phyloP scores from a whole-genome alignment of 1,284 basidiomycete species.

The Pulveroboletus sp. region DNA sequence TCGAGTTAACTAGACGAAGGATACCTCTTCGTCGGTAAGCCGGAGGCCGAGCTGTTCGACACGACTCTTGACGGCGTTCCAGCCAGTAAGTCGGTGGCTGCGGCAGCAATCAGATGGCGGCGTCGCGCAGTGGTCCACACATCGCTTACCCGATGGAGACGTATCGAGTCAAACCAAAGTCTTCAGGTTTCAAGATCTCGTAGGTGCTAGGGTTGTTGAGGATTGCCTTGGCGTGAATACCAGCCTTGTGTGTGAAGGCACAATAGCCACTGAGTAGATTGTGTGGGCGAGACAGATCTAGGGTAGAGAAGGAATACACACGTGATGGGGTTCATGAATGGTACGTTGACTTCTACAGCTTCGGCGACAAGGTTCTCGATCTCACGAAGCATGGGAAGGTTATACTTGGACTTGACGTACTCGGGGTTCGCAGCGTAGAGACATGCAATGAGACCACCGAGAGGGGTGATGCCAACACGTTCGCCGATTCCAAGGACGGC shows the following conservation, averaged over 20 bases:
- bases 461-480: slow-evolving; percentile 97
- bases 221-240: slow-evolving; percentile 99
- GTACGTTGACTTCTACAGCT: slow-evolving; percentile 97
- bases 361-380: slow-evolving; percentile 99
- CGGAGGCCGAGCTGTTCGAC: slow-evolving; percentile 93
- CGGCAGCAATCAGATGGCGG: slow-evolving; percentile 10
- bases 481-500: slow-evolving; percentile 96
- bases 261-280: slow-evolving; percentile 81
- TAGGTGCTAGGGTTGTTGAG: slow-evolving; percentile 99
- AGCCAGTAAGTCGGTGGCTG: slow-evolving; percentile 91
- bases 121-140: neutral
- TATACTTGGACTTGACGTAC: slow-evolving; percentile 99
- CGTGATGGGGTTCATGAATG: slow-evolving; percentile 96
- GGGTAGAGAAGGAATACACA: slow-evolving; percentile 38
- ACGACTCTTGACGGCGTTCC: slow-evolving; percentile 99
- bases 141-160: slow-evolving; percentile 87
- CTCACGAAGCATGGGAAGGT: slow-evolving; percentile 95
- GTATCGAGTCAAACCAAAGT: slow-evolving; percentile 97
- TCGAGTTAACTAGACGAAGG: slow-evolving; percentile 6
- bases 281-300: slow-evolving; percentile 3
- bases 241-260: slow-evolving; percentile 99
- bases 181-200: slow-evolving; percentile 96
- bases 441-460: slow-evolving; percentile 96
- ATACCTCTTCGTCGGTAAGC: slow-evolving; percentile 82
- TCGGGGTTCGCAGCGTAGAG: slow-evolving; percentile 96